These are phyloP conservation scores for Citrullus mucosospermus DNA, from an alignment of 306 rosid species.

Conservation along the genomic window DNA sequence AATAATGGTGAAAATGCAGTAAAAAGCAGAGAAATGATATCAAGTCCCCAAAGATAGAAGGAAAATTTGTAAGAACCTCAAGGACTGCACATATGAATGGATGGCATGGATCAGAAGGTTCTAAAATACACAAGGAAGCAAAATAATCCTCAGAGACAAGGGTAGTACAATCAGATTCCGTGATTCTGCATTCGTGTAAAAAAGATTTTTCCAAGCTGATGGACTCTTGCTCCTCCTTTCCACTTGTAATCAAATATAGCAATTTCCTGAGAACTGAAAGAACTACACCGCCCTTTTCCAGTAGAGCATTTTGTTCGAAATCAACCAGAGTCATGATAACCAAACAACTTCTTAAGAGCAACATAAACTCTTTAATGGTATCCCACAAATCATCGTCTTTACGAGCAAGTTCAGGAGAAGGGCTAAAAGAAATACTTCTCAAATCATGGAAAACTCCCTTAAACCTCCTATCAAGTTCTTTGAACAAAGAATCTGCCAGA, in stretches of 20 bases:
- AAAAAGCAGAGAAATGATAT: not conserved
- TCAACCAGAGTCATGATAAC: constrained; percentile 26
- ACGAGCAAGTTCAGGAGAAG: not conserved
- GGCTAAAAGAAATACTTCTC: not conserved
- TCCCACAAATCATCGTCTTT: constrained; percentile 20
- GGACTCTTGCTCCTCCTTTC: constrained; percentile 9
- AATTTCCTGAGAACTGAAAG: constrained; percentile 24
- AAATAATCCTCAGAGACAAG: constrained; percentile 19
- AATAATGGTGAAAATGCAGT: not conserved
- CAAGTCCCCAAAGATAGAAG: not conserved
- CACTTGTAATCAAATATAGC: constrained; percentile 13
- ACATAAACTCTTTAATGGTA: constrained; percentile 26
- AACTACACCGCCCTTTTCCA: constrained; percentile 25
- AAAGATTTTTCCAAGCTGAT: constrained; percentile 24
- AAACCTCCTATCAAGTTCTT: constrained; percentile 29
- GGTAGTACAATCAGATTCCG: constrained; percentile 1
- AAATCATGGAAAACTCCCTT: constrained; percentile 19
- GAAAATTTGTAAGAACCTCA: constrained; percentile 33
- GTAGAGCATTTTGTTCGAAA: constrained; percentile 18
- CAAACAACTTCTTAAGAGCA: constrained; percentile 50
- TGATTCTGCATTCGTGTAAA: constrained; percentile 13
- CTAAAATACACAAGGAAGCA: constrained; percentile 25
- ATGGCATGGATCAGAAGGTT: constrained; percentile 31
- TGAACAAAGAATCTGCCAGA: constrained; percentile 35
- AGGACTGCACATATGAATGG: constrained; percentile 46